Evolutionary conservation across 331 rosid species (phyloP), one percentile per base, ranked within the genome.

Genomic region (Malus hybrid): DNA sequence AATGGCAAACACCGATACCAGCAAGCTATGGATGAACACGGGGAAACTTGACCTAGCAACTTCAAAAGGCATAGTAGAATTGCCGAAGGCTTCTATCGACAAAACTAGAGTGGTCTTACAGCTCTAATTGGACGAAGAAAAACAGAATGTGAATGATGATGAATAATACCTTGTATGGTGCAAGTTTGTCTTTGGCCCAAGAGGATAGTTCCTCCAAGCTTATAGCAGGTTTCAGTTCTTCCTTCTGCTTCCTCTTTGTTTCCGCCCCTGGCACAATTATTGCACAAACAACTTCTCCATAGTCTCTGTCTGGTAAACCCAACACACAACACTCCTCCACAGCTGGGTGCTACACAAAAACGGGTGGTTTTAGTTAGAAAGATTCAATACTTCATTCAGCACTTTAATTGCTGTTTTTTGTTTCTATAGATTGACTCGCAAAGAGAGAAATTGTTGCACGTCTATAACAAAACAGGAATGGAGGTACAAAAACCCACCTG

Each of bases 141-240:
- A 52, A 18, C 46, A 50, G 12, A 72, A 56, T 31, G 16, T 10
- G 42, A 73, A 76, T 39, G 52, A 73, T 36, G 55, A 65, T 15
- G 64, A 81, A 54, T 34, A 77, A 42, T 80, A 93, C 98, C 98
- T 93, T 93, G 92, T 90, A 93, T 65, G 98, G 97, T 70, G 97
- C 98, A 70, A 93, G 84, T 76, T 88, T 93, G 77, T 86, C 90
- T 83, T 86, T 83, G 68, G 98, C 97, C 95, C 97, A 87, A 60
- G 73, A 29, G 85, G 86, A 46, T 70, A 93, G 86, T 60, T 91
- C 95, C 69, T 87, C 78, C 71, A 88, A 85, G 90, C 80, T 87
- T 55, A 94, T 60, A 59, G 80, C 84, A 69, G 91, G 88, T 80
- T 76, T 85, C 71, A 79, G 83, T 52, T 88, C 89, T 78, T 82